A percentile compares a stretch with the other conserved stretches of the same genome.
Evolutionary conservation across 2,329 filamentous ascomycete genomes (phyloP).

Genomic region (Fusarium newnesense): DNA sequence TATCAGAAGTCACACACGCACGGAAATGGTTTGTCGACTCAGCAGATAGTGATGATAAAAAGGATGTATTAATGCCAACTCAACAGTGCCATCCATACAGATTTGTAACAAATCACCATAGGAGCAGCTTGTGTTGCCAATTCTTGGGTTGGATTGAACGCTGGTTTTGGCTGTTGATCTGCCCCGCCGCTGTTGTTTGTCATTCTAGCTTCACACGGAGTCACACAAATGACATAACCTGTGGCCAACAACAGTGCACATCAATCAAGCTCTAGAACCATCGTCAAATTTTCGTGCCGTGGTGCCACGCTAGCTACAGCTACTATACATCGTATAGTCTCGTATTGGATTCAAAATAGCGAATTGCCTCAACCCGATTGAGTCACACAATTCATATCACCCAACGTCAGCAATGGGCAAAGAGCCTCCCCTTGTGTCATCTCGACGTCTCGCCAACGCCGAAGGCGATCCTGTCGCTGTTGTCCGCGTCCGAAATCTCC

Average conservation of each 20-base stretch:
- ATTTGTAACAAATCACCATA: not conserved
- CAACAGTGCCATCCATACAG: not conserved
- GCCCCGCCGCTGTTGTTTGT: slow-evolving; percentile 24
- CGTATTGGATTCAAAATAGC: not conserved
- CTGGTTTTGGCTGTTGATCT: slow-evolving; percentile 1
- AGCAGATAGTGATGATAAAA: not conserved
- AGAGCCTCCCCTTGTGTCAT: slow-evolving; percentile 35
- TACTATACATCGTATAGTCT: not conserved
- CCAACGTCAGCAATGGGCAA: slow-evolving; percentile 27
- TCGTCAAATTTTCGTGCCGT: not conserved
- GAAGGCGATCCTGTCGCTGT: slow-evolving; percentile 52
- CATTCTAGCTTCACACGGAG: slow-evolving; percentile 32
- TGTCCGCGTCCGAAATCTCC: slow-evolving; percentile 72
- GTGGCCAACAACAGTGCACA: slow-evolving; percentile 3
- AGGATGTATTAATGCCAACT: not conserved
- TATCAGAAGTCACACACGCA: not conserved
- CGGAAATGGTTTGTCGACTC: not conserved
- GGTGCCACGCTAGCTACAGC: not conserved
- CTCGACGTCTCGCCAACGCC: slow-evolving; percentile 39
- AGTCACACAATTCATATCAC: slow-evolving; percentile 8
- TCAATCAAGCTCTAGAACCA: not conserved
- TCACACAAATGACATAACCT: slow-evolving; percentile 23
- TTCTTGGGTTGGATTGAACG: not conserved
- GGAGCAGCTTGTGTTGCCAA: not conserved
- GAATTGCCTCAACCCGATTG: slow-evolving; percentile 7